Base-by-base conservation (phyloP, 305 asterid genomes). In the Rubia peregrina region DNA sequence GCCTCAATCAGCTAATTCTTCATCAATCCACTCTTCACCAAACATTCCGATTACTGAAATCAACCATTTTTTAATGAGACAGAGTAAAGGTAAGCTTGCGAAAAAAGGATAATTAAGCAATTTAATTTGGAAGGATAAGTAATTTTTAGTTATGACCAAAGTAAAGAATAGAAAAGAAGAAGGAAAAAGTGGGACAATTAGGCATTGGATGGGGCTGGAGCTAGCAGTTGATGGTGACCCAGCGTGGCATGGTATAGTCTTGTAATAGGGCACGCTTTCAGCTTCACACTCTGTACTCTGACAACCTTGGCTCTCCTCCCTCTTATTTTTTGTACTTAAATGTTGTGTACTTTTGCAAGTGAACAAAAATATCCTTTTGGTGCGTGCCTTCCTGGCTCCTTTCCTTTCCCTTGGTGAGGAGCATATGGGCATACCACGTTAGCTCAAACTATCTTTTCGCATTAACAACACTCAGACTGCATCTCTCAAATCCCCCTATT, bases 181-280 rank as follows among this genome's bases (percentile, higher is more conserved):
- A 56, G 11, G 17, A 53, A n/a, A 53, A 53, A 53, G 59, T n/a
- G 59, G 38, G 46, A 19, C 41, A 7, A 2, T 6, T 48, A 61
- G 46, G 36, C 7, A 61, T 14, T 61, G 44, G 67, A 33, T 61
- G 67, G 61, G 60, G 36, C 13, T 10, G 12, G 62, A 19, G 16
- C 44, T 4, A 9, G 72, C 48, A 41, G 73, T 13, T 70, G 66
- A 70, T 59, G 73, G 12, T 70, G 74, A 70, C 74, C 59, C 59
- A 70, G 60, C 59, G 33, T 70, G 59, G 74, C 67, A 59, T 16
- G 36, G 59, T 59, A 3, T 16, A 42, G 59, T 43, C 74, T 59
- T 51, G 71, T 67, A 43, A 46, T 51, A 9, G 62, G 48, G 44
- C 48, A 16, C 6, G 67, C 10, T 24, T 10, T 53, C 59, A 53